Percentiles rank a stretch among this genome's conserved stretches.
Conservation (phyloP, 345 rosid species). For the Citrus cavaleriei region DNA sequence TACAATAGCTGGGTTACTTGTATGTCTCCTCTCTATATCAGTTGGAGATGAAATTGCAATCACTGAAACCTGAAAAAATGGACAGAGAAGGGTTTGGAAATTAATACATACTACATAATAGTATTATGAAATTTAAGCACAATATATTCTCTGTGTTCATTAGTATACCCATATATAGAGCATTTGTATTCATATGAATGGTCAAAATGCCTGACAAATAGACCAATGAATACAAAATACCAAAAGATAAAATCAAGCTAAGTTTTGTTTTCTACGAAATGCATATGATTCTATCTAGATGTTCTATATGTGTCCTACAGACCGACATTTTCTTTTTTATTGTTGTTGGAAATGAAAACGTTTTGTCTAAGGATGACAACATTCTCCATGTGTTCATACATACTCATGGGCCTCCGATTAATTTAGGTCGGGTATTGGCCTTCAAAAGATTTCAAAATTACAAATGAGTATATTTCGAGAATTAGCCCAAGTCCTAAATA, state of each 20-base stretch:
- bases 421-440: too few relatives aligned
- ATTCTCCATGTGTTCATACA: rapidly evolving
- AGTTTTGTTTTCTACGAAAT: not conserved
- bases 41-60: conserved; percentile 20
- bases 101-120: not conserved
- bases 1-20: not conserved
- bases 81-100: not conserved
- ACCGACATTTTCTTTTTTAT: not conserved
- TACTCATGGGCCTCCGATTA: rapidly evolving
- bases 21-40: conserved; percentile 1
- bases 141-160: not conserved
- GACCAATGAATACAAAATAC: not conserved
- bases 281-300: not conserved
- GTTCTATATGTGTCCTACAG: not conserved
- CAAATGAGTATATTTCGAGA: too few relatives aligned
- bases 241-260: not conserved
- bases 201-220: not conserved
- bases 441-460: too few relatives aligned
- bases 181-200: not conserved
- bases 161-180: not conserved
- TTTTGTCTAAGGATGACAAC: too few relatives aligned
- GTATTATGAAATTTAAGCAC: not conserved
- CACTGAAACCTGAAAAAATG: conserved; percentile 25
- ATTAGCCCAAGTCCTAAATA: too few relatives aligned
- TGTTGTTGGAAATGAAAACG: not conserved